phyloP scores from a whole-genome alignment of 805 yeast genomes.

The Tetrapisispora pingtungensis region DNA sequence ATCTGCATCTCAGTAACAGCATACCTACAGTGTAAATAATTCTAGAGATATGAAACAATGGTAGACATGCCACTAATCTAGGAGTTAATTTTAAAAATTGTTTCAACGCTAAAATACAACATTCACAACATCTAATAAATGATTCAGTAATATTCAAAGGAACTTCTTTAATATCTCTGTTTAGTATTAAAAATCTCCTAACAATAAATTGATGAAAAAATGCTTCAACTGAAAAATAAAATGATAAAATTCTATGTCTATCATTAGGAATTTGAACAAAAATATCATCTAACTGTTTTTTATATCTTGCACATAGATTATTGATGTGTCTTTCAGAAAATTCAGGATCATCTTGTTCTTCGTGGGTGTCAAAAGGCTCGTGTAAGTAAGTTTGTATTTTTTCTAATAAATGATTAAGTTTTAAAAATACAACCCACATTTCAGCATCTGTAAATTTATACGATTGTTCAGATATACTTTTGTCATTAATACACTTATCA shows the following conservation, averaged over 20 bases:
- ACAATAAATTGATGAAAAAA: conserved; percentile 50
- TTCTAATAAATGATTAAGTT: conserved; percentile 52
- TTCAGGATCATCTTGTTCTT: conserved; percentile 10
- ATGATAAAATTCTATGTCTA: conserved; percentile 38
- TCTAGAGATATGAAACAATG: conserved; percentile 47
- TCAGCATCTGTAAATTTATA: conserved; percentile 29
- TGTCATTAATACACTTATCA: conserved; percentile 4
- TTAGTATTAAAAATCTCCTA: conserved; percentile 5
- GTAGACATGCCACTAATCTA: conserved; percentile 44
- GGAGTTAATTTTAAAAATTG: conserved; percentile 37
- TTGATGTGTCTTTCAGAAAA: conserved; percentile 11
- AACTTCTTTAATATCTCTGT: conserved; percentile 7
- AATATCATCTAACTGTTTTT: conserved; percentile 35
- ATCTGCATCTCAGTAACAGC: conserved; percentile 43
- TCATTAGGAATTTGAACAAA: conserved; percentile 31
- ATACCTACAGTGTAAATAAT: conserved; percentile 58
- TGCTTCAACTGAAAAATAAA: conserved; percentile 54
- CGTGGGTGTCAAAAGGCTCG: conserved; percentile 19
- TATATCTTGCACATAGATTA: conserved; percentile 34
- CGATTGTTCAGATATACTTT: conserved; percentile 1
- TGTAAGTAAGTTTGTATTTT: conserved; percentile 45
- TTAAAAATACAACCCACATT: conserved; percentile 47
- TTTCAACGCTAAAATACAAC: conserved; percentile 43
- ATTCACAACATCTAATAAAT: conserved; percentile 41
- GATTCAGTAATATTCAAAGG: conserved; percentile 31